phyloP scores from a whole-genome alignment of 495 filamentous ascomycete genomes.

The Filosporella fistucella region DNA sequence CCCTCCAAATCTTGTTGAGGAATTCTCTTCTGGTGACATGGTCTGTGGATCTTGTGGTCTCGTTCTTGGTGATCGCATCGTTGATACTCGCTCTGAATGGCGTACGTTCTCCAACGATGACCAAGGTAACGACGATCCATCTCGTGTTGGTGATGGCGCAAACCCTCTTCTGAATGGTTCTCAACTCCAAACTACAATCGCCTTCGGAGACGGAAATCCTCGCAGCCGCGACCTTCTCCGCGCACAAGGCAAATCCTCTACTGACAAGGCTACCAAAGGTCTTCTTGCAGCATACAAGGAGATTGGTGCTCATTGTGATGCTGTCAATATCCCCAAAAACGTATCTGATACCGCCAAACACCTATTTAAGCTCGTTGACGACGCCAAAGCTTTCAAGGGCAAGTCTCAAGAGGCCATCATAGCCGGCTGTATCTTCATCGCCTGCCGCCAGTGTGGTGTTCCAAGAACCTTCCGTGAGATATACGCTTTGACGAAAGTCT shows the following conservation, averaged over 20 bases:
- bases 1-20: constrained; percentile 88
- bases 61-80: constrained; percentile 85
- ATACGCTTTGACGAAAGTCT: constrained; percentile 84
- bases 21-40: constrained; percentile 86
- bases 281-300: constrained; percentile 82
- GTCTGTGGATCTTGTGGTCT: constrained; percentile 89
- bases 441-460: constrained; percentile 83
- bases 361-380: constrained; percentile 88
- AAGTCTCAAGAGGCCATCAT: constrained; percentile 93
- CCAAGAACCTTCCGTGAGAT: constrained; percentile 92
- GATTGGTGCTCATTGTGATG: constrained; percentile 83
- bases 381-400: constrained; percentile 88
- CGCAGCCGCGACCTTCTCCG: constrained; percentile 76
- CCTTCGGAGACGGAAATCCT: constrained; percentile 68
- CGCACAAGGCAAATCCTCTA: constrained; percentile 77
- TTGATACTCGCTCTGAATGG: constrained; percentile 96
- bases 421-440: constrained; percentile 95
- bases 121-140: constrained; percentile 88
- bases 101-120: constrained; percentile 98
- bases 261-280: constrained; percentile 79
- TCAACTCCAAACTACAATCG: constrained; percentile 88
- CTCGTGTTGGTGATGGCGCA: constrained; percentile 89
- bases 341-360: constrained; percentile 86
- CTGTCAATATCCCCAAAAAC: constrained; percentile 71
- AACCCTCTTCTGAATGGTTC: constrained; percentile 87